Base-by-base conservation (phyloP, 148 eudicot genomes). In the Amaranthus cruentus region DNA sequence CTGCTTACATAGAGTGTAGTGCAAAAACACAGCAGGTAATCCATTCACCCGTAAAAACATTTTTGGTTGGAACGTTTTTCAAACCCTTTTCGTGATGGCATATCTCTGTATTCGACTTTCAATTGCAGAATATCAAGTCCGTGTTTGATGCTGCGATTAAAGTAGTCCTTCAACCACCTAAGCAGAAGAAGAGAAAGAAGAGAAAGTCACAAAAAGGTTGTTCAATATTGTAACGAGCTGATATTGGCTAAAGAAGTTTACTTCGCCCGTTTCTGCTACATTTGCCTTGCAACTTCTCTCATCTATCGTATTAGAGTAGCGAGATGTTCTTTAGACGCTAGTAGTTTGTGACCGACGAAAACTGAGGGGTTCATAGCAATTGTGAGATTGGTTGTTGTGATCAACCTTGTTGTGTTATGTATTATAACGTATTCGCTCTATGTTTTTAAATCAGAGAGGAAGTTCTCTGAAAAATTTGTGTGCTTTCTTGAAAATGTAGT, bases 81-180 rank as follows among this genome's bases (percentile, higher is more conserved):
- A 48, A 21, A 12, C 9, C 74, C 65, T 14, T 4, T n/a, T 60
- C 18, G 38, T 70, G 47, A 76, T 38, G 53, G 4, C 47, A 38
- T 48, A 62, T 46, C 43, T 70, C 3, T 57, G 28, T 59, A 44
- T 63, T 8, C 15, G 6, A 14, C 43, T 65, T 62, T 67, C 38
- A 18, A 46, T 53, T 84, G 77, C 92, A 92, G 97, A 92, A 92
- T 81, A 90, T 92, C 77, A 92, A 92, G 82, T 90, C 89, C 49
- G 97, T 92, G 11, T 92, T 92, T 71, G 97, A 92, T 73, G 89
- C 95, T 21, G 95, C 97, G 21, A 89, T 92, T 38, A 92, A 92
- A 77, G 88, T 89, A 55, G 95, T 92, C 81, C 89, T 92, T 71
- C 97, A 89, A 80, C 97, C 92, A 70, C 95, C 97, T 8, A 92